Base-by-base conservation (phyloP, 306 rosid genomes). In the Dalbergia oliveri region DNA sequence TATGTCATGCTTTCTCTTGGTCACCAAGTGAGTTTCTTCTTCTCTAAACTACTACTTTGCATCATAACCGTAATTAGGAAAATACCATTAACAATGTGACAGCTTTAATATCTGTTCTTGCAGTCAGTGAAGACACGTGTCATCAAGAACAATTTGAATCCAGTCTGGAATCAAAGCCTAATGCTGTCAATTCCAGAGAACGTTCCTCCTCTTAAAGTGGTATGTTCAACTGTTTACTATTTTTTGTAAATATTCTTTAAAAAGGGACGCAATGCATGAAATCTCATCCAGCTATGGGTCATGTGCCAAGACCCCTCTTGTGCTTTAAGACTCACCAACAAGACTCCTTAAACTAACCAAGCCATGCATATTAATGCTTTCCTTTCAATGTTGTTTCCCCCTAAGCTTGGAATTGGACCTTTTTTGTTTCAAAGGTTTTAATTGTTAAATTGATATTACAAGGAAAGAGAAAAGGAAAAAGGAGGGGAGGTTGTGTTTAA, bases 91-190 rank as follows among this genome's bases (percentile, higher is more conserved):
- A 77, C 18, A 31, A 56, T 75, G 33, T 58, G 21, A 68, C 6
- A 59, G 11, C 6, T 76, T 51, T 13, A 15, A 69, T 78, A 35
- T 77, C 0, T 79, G 9, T 64, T 84, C 21, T 82, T 87, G 83
- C 88, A 93, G 98, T 93, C 99, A 0, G 91, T 93, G 84, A 96
- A 90, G 89, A 96, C 99, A 0, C 90, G 94, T 5, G 99, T 96
- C 15, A 93, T 96, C 77, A 96, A 90, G 92, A 93, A 81, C 84
- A 96, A 82, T 81, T 80, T 96, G 45, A 96, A 96, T 72, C 99
- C 99, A 49, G 88, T 96, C 34, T 96, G 99, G 99, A 96, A 93
- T 69, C 97, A 96, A 78, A 90, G 97, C 85, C 83, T 96, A 63
- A 93, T 96, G 98, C 59, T 96, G 78, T 96, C 99, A 13, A 96